phyloP scores from a whole-genome alignment of 2,329 filamentous ascomycete genomes.

The Xylaria sp. region DNA sequence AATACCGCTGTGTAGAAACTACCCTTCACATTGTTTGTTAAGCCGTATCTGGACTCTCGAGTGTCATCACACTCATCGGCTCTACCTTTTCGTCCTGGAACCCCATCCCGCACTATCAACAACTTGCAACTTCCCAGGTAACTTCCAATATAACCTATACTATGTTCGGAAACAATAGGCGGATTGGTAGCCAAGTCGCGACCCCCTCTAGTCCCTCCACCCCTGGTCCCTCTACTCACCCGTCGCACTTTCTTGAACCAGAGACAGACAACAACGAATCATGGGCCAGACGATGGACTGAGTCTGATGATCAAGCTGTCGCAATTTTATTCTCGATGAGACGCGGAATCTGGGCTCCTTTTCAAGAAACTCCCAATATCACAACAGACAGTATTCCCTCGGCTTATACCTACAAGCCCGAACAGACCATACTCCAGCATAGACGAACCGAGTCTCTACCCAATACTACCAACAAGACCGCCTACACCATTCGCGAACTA shows the following conservation, averaged over 20 bases:
- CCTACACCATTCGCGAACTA: not conserved
- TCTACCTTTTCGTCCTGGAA: not conserved
- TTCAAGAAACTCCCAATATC: not conserved
- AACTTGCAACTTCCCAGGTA: not conserved
- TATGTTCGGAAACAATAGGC: not conserved
- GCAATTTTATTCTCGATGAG: not conserved
- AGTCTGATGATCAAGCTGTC: not conserved
- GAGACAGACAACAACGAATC: not conserved
- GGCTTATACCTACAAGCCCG: not conserved
- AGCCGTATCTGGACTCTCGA: not conserved
- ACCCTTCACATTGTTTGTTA: not conserved
- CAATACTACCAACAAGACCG: not conserved
- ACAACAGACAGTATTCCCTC: not conserved
- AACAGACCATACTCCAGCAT: not conserved
- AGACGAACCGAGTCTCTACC: too few species aligned
- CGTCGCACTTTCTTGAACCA: not conserved
- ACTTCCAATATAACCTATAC: not conserved
- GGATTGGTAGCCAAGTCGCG: not conserved
- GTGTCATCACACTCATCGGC: not conserved
- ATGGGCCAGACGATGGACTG: too few species aligned
- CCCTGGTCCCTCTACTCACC: not conserved
- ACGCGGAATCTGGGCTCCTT: not conserved
- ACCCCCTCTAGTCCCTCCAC: not conserved
- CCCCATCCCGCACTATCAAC: not conserved
- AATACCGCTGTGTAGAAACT: too few species aligned